Evolutionary conservation across 768 basidiomycete species (phyloP), one percentile per base, ranked within the genome.

Genomic region (Mycena haematopus): DNA sequence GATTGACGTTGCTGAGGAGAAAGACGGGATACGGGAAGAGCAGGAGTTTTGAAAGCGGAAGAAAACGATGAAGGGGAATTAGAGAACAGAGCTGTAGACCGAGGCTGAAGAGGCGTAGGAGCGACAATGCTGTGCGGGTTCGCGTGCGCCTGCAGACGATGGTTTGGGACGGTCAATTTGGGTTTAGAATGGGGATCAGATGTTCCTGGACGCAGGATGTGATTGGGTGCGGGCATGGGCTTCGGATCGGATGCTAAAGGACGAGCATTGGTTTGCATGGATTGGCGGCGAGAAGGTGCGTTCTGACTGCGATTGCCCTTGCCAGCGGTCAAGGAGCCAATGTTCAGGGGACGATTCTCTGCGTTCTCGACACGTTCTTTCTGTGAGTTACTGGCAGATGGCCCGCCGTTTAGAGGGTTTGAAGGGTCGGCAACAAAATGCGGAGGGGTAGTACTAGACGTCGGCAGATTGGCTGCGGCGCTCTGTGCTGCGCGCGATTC

Each of bases 351-450:
- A 31, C 42, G 50, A 47, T 29, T 29, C 0, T 65, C 63, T 6
- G 51, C 9, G 29, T 44, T 59, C 35, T 60, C 54, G 10, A 3
- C 45, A 29, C 47, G 62, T 14, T 52, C 51, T 15, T 63, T 58
- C 51, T 46, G 56, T 7, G 35, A 5, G 33, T 35, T 56, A 25
- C 2, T 17, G 5, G 22, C 19, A 4, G 27, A 7, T 50, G 45
- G 33, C 3, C 63, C 63, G 29, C 58, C 58, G 22, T 65, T 56
- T 1, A 65, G 58, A 57, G 63, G 63, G 56, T 65, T 65, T 10
- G 63, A 60, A 24, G 63, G 58, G 19, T 65, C 63, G 3, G 58
- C 44, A 33, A 57, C 58, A 27, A 65, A 65, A 50, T 55, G 57
- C 42, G 33, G 60, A 52, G 50, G 38, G 19, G 58, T 24, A 11